Evolutionary conservation across 495 filamentous ascomycete genomes (phyloP).

Genomic region (Aspergillus incahuasiensis): DNA sequence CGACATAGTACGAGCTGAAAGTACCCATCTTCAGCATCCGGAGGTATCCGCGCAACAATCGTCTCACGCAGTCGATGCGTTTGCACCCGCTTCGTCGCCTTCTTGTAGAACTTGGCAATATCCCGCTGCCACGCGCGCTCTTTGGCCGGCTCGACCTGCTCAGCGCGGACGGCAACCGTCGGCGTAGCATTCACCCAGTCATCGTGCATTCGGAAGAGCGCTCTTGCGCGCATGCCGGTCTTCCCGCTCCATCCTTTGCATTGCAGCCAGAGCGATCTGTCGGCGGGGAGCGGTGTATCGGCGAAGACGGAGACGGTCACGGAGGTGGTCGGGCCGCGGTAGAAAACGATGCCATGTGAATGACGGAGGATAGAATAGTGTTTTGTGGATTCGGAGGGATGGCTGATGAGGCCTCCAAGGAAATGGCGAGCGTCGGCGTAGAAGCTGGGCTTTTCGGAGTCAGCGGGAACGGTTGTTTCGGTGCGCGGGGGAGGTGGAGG

Average conservation of each 20-base stretch:
- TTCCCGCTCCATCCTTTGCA: slow-evolving; percentile 63
- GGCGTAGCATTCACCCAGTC: slow-evolving; percentile 66
- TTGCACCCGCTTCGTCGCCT: slow-evolving; percentile 33
- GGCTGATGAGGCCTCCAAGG: slow-evolving; percentile 57
- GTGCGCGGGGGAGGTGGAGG: slow-evolving; percentile 1
- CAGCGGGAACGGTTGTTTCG: slow-evolving; percentile 9
- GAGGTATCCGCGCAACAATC: slow-evolving; percentile 57
- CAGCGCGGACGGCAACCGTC: slow-evolving; percentile 33
- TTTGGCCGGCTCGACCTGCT: slow-evolving; percentile 44
- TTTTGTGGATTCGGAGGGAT: slow-evolving; percentile 59
- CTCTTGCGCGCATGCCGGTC: slow-evolving; percentile 61
- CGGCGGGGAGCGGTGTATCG: slow-evolving; percentile 48
- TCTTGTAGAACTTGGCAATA: slow-evolving; percentile 54
- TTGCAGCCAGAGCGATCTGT: slow-evolving; percentile 62
- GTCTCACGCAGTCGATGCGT: slow-evolving; percentile 56
- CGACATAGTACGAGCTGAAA: slow-evolving; percentile 59
- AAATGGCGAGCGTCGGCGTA: slow-evolving; percentile 57
- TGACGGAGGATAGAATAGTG: slow-evolving; percentile 65
- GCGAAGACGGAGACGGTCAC: slow-evolving; percentile 59
- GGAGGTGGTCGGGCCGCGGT: slow-evolving; percentile 58
- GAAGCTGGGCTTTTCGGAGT: slow-evolving; percentile 30
- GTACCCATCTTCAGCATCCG: slow-evolving; percentile 60
- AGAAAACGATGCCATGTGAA: slow-evolving; percentile 57
- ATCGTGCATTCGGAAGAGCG: slow-evolving; percentile 49
- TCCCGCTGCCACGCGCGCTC: slow-evolving; percentile 66